Percentiles rank a stretch among this genome's conserved stretches.
phyloP scores from a whole-genome alignment of 78 protist genomes.

The Tieghemostelium lacteum region DNA sequence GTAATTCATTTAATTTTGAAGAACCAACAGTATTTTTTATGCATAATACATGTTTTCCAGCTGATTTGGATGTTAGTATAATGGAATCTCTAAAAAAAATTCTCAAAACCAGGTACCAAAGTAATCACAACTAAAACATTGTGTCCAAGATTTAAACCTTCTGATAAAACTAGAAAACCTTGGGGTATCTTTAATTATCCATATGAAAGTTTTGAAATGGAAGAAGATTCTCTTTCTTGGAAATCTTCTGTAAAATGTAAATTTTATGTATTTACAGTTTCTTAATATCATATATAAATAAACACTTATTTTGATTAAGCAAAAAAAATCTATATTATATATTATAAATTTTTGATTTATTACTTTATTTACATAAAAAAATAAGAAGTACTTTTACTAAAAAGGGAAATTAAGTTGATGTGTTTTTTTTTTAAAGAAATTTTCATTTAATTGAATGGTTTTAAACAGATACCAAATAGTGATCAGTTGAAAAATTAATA shows the following conservation, averaged over 20 bases:
- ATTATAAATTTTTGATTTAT: too few species aligned
- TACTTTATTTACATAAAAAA: too few species aligned
- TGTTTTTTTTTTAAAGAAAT: too few species aligned
- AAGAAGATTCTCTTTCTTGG: slow-evolving; percentile 28
- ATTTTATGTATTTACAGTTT: slow-evolving; percentile 10
- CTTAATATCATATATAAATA: too few species aligned
- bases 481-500: not conserved
- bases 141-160: slow-evolving; percentile 35
- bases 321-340: too few species aligned
- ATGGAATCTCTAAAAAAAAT: slow-evolving; percentile 10
- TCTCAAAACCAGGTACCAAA: not conserved
- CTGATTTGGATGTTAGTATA: slow-evolving; percentile 12
- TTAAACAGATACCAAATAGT: too few species aligned
- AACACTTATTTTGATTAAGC: too few species aligned
- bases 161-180: slow-evolving; percentile 15
- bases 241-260: not conserved
- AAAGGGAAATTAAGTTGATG: too few species aligned
- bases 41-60: slow-evolving; percentile 33
- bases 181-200: slow-evolving; percentile 44
- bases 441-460: too few species aligned
- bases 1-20: slow-evolving; percentile 12
- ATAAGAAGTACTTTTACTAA: too few species aligned
- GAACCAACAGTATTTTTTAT: slow-evolving; percentile 20
- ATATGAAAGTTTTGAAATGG: slow-evolving; percentile 40
- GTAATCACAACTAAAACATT: slow-evolving; percentile 24